phyloP scores from a whole-genome alignment of 768 basidiomycete genomes.

The Pulveroboletus sp. region DNA sequence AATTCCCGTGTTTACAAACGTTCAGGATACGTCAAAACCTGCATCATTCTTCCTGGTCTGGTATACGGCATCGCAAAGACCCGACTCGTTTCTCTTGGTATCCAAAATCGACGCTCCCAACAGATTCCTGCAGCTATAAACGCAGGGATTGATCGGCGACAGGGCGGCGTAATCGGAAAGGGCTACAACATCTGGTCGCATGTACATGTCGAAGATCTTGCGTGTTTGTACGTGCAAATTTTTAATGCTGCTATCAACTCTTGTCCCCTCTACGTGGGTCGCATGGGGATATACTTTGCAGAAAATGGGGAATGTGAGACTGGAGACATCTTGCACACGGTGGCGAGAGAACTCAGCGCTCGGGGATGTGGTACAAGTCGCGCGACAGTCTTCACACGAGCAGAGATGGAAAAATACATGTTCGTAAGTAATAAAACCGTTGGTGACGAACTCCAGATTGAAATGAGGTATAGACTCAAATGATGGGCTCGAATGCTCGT shows the following conservation, averaged over 20 bases:
- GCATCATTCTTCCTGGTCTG: slow-evolving; percentile 51
- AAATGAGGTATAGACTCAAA: slow-evolving; percentile 6
- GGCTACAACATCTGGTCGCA: slow-evolving; percentile 63
- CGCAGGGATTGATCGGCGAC: slow-evolving; percentile 43
- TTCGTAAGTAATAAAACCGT: slow-evolving; percentile 11
- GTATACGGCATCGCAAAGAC: slow-evolving; percentile 57
- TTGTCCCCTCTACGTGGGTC: slow-evolving; percentile 18
- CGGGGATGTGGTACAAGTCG: slow-evolving; percentile 6
- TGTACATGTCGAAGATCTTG: slow-evolving; percentile 52
- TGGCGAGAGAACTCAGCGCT: slow-evolving; percentile 37
- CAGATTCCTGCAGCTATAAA: slow-evolving; percentile 51
- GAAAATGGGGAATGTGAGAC: slow-evolving; percentile 48
- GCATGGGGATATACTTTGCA: slow-evolving; percentile 53
- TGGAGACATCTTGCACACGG: slow-evolving; percentile 39
- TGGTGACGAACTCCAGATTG: neutral
- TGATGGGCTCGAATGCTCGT: slow-evolving; percentile 19
- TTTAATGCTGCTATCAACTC: slow-evolving; percentile 34
- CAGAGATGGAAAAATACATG: slow-evolving; percentile 13
- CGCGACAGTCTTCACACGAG: slow-evolving; percentile 42
- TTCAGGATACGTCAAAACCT: slow-evolving; percentile 50
- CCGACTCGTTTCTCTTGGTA: slow-evolving; percentile 45
- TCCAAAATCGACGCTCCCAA: slow-evolving; percentile 51
- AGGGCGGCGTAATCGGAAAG: slow-evolving; percentile 53
- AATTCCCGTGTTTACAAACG: slow-evolving; percentile 1
- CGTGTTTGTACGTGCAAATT: slow-evolving; percentile 41